Evolutionary conservation across 2,329 filamentous ascomycete species (phyloP).

Genomic region (Lachnellula cervina): DNA sequence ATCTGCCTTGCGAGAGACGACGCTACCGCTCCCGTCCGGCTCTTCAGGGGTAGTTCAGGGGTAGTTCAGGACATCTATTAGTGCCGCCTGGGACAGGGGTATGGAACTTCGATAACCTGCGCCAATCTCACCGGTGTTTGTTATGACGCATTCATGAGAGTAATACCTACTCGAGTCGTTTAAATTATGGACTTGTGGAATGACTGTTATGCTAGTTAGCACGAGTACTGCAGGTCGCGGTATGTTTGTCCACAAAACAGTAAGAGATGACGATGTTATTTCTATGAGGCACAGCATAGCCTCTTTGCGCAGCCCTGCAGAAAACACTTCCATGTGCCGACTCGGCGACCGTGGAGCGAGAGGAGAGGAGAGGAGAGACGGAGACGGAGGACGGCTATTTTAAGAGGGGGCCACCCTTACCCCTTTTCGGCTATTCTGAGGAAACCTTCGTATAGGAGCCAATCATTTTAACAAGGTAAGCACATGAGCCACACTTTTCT

Average conservation of each 20-base stretch:
- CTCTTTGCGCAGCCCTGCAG: constrained; percentile 14
- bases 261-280: constrained; percentile 2
- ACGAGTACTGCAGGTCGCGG: background rate
- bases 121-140: background rate
- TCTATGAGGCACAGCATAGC: constrained; percentile 16
- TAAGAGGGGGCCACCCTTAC: constrained; percentile 1
- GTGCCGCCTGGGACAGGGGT: background rate
- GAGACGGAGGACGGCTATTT: constrained; percentile 8
- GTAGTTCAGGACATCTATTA: background rate
- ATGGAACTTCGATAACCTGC: constrained; percentile 7
- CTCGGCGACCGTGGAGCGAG: background rate
- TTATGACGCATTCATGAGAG: constrained; percentile 11
- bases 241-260: background rate
- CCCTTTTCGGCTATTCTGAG: constrained; percentile 1
- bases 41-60: background rate
- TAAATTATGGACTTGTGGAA: background rate
- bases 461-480: constrained; percentile 5
- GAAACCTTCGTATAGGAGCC: constrained; percentile 11
- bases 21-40: constrained; percentile 10
- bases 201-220: constrained; percentile 5
- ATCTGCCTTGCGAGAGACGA: constrained; percentile 19
- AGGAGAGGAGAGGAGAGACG: too few relatives aligned
- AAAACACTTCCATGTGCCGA: background rate
- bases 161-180: background rate
- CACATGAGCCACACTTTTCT: constrained; percentile 6